Evolutionary conservation across 805 yeast genomes (phyloP).

Genomic region (Metschnikowia dekortorum): DNA sequence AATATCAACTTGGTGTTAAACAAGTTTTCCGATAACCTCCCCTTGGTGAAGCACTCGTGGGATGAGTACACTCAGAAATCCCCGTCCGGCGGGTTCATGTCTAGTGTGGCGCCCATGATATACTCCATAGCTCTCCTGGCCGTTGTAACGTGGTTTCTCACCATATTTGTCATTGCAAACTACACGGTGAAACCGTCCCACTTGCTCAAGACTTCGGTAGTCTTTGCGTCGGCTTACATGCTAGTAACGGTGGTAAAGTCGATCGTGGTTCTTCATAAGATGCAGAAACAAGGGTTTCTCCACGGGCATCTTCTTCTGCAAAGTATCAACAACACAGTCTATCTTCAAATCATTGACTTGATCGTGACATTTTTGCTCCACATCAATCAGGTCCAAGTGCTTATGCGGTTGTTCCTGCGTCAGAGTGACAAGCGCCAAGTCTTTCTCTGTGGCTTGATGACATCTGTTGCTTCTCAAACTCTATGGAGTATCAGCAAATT

Average conservation of each 20-base stretch:
- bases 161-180: conserved; percentile 61
- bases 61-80: conserved; percentile 25
- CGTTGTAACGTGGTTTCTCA: conserved; percentile 58
- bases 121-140: conserved; percentile 62
- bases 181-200: conserved; percentile 59
- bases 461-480: conserved; percentile 53
- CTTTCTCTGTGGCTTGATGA: conserved; percentile 51
- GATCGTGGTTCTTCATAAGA: conserved; percentile 41
- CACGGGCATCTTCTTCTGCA: conserved; percentile 43
- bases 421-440: conserved; percentile 63
- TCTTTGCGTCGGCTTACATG: conserved; percentile 53
- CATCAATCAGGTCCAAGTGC: conserved; percentile 66
- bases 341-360: conserved; percentile 54
- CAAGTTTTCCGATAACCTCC: conserved; percentile 31
- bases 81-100: conserved; percentile 43
- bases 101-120: conserved; percentile 57
- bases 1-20: conserved; percentile 31
- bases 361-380: conserved; percentile 55
- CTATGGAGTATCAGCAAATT: conserved; percentile 69
- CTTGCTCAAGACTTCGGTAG: conserved; percentile 46
- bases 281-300: conserved; percentile 42
- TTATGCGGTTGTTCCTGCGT: conserved; percentile 63
- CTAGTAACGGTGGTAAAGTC: conserved; percentile 46
- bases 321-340: conserved; percentile 38
- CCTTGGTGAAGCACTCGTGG: conserved; percentile 50